Percentiles rank a stretch among this genome's conserved stretches.
Evolutionary conservation across 1,284 basidiomycete genomes (phyloP).

Genomic region (Acaromyces ingoldii): DNA sequence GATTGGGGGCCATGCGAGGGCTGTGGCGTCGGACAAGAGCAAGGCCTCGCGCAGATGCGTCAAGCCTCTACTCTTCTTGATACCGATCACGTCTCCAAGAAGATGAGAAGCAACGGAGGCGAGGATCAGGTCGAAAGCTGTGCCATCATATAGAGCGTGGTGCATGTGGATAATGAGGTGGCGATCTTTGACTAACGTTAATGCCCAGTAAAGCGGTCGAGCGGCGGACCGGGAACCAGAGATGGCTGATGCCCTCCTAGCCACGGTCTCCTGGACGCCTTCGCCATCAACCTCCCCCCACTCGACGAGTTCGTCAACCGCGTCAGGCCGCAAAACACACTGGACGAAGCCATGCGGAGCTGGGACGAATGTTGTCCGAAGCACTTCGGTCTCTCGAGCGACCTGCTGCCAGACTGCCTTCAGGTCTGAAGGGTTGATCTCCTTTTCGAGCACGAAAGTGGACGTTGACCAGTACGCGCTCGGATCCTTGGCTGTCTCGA

Average conservation of each 20-base stretch:
- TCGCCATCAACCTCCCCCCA: too few species aligned
- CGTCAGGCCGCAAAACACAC: background rate
- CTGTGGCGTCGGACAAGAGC: too few species aligned
- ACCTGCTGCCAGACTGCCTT: background rate
- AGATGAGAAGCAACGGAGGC: background rate
- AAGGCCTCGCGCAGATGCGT: too few species aligned
- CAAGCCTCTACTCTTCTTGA: too few species aligned
- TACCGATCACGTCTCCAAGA: too few species aligned
- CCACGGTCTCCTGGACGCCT: too few species aligned
- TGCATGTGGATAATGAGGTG: background rate
- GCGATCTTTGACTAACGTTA: background rate
- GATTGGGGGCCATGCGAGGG: too few species aligned
- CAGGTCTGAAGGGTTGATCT: background rate
- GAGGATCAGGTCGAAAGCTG: background rate
- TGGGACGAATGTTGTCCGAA: background rate
- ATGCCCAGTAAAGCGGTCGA: background rate
- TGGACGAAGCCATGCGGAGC: background rate
- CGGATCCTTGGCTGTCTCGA: background rate
- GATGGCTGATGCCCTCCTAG: too few species aligned
- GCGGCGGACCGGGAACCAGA: too few species aligned
- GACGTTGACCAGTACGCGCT: background rate
- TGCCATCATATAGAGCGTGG: slow-evolving; percentile 1
- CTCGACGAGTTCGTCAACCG: too few species aligned
- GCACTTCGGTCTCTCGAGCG: background rate
- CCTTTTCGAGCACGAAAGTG: background rate